Conservation (phyloP, 192 early-diverging fungal genomes). For the Podila minutissima region DNA sequence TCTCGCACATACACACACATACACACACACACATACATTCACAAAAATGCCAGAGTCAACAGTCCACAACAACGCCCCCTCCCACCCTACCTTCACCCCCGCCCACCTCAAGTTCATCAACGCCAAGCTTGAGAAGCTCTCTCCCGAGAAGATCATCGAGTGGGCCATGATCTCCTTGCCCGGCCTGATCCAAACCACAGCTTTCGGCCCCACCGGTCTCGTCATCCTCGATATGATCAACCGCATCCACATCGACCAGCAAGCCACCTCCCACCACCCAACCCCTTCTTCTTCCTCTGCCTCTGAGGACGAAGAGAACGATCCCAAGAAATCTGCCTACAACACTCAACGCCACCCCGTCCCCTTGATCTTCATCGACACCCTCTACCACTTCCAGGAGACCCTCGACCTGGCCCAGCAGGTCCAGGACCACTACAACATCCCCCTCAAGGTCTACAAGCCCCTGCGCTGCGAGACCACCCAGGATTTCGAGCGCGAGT, state of each 20-base stretch:
- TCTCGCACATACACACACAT: not conserved
- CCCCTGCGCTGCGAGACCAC: constrained; percentile 69
- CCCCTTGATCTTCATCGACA: constrained; percentile 93
- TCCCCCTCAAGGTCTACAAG: constrained; percentile 77
- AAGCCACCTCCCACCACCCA: constrained; percentile 49
- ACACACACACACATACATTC: constrained; percentile 5
- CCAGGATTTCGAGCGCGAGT: constrained; percentile 72
- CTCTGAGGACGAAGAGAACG: constrained; percentile 43
- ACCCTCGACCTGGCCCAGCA: constrained; percentile 82
- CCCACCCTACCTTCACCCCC: constrained; percentile 54
- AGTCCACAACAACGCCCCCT: constrained; percentile 2
- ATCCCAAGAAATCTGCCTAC: constrained; percentile 41
- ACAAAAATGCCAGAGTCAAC: constrained; percentile 45
- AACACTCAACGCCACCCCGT: constrained; percentile 64
- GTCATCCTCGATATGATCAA: constrained; percentile 88
- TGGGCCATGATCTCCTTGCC: constrained; percentile 89
- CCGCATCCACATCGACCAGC: constrained; percentile 68
- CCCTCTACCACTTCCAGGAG: constrained; percentile 94
- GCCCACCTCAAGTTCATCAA: constrained; percentile 81
- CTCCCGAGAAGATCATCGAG: constrained; percentile 82
- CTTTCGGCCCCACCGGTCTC: constrained; percentile 93
- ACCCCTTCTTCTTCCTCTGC: constrained; percentile 40
- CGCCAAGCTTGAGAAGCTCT: constrained; percentile 70
- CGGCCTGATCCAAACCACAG: constrained; percentile 90
- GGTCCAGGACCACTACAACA: constrained; percentile 73